Percentiles rank a stretch among this genome's conserved stretches.
Conservation (phyloP, 2,329 filamentous ascomycete species). For the Teratosphaeria pseudoeucalypti region DNA sequence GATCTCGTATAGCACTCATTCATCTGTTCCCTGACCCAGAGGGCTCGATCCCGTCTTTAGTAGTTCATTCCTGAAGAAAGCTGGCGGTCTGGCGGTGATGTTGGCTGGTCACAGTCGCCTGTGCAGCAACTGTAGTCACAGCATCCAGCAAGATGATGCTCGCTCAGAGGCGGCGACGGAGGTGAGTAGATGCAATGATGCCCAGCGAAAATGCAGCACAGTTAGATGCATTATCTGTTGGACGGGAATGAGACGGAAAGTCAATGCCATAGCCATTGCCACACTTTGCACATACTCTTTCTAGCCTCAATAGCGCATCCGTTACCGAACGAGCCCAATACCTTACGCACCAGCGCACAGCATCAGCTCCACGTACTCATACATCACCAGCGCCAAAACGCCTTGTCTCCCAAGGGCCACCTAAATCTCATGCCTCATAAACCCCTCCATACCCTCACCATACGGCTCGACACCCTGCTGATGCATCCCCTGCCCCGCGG, state of each 20-base stretch:
- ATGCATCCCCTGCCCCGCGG: neutral
- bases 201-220: too few relatives aligned
- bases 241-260: too few relatives aligned
- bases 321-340: neutral
- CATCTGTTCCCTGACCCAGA: too few relatives aligned
- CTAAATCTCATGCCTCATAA: conserved; percentile 22
- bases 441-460: conserved; percentile 17
- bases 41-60: too few relatives aligned
- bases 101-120: too few relatives aligned
- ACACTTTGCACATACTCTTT: neutral
- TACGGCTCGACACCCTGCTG: conserved; percentile 10
- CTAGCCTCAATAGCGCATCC: neutral
- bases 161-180: neutral
- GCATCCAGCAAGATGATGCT: too few relatives aligned
- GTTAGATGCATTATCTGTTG: too few relatives aligned
- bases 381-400: neutral
- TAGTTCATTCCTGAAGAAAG: too few relatives aligned
- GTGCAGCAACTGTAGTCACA: too few relatives aligned
- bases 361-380: neutral
- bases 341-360: neutral
- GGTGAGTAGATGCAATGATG: neutral
- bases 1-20: too few relatives aligned
- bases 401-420: neutral
- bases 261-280: neutral
- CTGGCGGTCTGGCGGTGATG: too few relatives aligned